Percentiles rank a stretch among this genome's conserved stretches.
Evolutionary conservation across 73 alveolate genomes (phyloP).

Genomic region (Blepharisma stoltei): DNA sequence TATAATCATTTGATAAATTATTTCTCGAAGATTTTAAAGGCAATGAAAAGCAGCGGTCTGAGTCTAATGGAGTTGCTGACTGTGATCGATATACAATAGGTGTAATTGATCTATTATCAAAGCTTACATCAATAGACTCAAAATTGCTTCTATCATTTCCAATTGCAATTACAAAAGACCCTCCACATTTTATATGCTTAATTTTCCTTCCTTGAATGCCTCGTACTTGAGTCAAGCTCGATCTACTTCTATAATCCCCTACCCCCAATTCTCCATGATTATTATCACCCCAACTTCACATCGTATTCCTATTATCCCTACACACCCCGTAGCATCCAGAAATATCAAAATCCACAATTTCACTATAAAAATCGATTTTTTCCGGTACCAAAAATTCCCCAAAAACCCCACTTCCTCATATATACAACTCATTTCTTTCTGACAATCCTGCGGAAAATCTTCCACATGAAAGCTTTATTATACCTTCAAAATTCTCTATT

Average conservation of each 20-base stretch:
- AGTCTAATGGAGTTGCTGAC: no score
- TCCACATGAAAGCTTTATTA: slow-evolving; percentile 54
- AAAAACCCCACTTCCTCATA: slow-evolving; percentile 68
- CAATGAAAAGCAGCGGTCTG: no score
- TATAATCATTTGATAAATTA: no score
- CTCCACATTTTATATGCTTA: slow-evolving; percentile 33
- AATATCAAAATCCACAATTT: slow-evolving; percentile 24
- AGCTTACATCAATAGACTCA: no score
- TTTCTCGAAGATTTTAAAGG: no score
- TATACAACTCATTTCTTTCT: slow-evolving; percentile 38
- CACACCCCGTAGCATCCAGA: slow-evolving; percentile 48
- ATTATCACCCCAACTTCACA: slow-evolving; percentile 60
- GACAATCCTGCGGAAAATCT: slow-evolving; percentile 57
- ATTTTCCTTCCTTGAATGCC: slow-evolving; percentile 43
- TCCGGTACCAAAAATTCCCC: slow-evolving; percentile 53
- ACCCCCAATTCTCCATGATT: slow-evolving; percentile 57
- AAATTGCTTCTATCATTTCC: slow-evolving; percentile 14
- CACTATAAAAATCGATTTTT: background rate
- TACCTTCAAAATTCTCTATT: slow-evolving; percentile 36
- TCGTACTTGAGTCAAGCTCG: slow-evolving; percentile 35
- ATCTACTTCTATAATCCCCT: slow-evolving; percentile 44
- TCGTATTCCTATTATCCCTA: slow-evolving; percentile 21
- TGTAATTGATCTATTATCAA: no score
- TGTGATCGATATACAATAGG: no score
- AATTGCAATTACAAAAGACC: slow-evolving; percentile 31